Base-by-base conservation (phyloP, 108 stramenopile species). In the Cyclotella choctawhatcheeana region DNA sequence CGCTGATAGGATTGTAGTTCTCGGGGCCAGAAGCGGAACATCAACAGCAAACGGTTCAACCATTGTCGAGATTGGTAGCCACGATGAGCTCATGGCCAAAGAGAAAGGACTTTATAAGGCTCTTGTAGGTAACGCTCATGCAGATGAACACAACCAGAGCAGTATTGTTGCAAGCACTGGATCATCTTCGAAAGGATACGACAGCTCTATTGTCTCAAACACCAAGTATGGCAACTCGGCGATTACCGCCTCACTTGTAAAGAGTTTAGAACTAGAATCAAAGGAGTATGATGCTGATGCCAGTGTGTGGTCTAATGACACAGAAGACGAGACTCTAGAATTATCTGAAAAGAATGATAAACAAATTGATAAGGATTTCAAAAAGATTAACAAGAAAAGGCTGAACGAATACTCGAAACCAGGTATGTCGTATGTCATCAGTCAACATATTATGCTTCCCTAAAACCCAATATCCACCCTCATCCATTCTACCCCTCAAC, bases 1-100 rank as follows among this genome's bases (percentile, higher is more conserved):
- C 65, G 93, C 93, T 12, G 96, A 98, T 83, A 87, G 81, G 14
- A 98, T 99, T 44, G 92, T 90, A 58, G 96, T 99, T 8, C 69
- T 99, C 52, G 60, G 87, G 44, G 76, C 94, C 55, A 86, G 95
- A 66, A 74, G 69, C 51, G 35, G 32, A 21, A 54, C 66, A 13
- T 67, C 66, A 8, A 67, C 66, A 22, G 52, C 20, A 2, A 52
- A 44, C 43, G 73, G 53, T 27, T 67, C 73, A 31, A 68, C 54
- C 37, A 68, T 97, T 14, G 88, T 88, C 7, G 96, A 99, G 81
- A 56, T 89, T 59, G 98, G 98, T 10, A 86, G 84, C 7, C 98
- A 97, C 71, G 64, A 81, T 10, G 91, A 96, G 50, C 86, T 98
- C 21, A 64, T 98, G 63, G 55, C 74, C 30, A 85, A 76, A 5